phyloP scores from a whole-genome alignment of 2,329 filamentous ascomycete genomes.

The Colletotrichum limetticola region DNA sequence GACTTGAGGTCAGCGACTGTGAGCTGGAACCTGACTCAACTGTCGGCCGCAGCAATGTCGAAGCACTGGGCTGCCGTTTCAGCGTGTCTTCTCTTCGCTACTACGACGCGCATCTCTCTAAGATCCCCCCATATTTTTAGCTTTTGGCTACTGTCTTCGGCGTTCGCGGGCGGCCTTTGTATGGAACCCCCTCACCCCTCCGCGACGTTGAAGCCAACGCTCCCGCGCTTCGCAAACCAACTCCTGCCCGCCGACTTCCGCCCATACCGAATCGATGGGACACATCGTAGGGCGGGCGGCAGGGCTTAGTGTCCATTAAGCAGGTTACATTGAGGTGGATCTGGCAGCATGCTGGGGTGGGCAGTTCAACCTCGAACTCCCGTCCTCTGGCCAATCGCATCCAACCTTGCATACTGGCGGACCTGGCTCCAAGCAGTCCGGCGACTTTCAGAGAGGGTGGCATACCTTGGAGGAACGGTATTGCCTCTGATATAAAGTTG shows the following conservation, averaged over 20 bases:
- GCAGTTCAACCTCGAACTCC: slow-evolving; percentile 6
- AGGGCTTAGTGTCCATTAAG: slow-evolving; percentile 16
- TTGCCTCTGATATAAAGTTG: slow-evolving; percentile 14
- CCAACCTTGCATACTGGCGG: not conserved
- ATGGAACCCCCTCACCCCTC: not conserved
- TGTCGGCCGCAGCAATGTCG: not conserved
- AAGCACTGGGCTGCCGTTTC: slow-evolving; percentile 8
- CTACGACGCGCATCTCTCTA: not conserved
- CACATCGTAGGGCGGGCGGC: not conserved
- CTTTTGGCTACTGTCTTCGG: slow-evolving; percentile 6
- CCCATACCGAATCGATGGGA: not conserved
- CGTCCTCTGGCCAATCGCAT: slow-evolving; percentile 9
- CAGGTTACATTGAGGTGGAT: slow-evolving; percentile 19
- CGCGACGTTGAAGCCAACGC: not conserved
- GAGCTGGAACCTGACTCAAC: slow-evolving; percentile 9
- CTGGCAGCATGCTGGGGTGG: not conserved
- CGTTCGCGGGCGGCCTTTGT: not conserved
- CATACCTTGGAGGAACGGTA: not conserved
- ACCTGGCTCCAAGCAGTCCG: not conserved
- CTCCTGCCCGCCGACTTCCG: not conserved
- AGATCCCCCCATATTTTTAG: slow-evolving; percentile 19
- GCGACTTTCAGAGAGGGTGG: not conserved
- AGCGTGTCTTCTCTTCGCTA: not conserved
- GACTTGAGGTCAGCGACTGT: not conserved
- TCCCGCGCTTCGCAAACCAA: not conserved